Percentiles rank a stretch among this genome's conserved stretches.
These are phyloP conservation scores for Verticillium klebahnii DNA, from an alignment of 2,329 filamentous ascomycete species.

Conservation along the genomic window DNA sequence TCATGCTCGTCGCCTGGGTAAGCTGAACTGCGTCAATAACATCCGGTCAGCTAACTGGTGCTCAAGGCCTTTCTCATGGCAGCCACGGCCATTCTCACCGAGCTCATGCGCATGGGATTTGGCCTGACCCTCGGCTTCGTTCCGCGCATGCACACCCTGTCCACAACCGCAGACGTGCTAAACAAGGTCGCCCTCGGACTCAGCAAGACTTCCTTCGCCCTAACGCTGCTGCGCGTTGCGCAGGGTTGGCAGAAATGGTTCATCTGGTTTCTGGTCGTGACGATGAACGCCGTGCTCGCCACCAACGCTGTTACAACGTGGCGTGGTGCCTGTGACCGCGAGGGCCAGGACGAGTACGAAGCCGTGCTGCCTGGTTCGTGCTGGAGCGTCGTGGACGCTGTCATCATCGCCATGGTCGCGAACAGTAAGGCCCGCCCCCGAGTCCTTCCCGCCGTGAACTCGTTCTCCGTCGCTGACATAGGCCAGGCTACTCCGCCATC, in stretches of 20 bases:
- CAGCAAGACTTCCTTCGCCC: slow-evolving; percentile 24
- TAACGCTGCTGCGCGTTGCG: slow-evolving; percentile 21
- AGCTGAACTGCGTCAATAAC: neutral
- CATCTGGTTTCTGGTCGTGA: slow-evolving; percentile 20
- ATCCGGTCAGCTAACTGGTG: no score
- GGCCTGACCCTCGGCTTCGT: slow-evolving; percentile 4
- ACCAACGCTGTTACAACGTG: slow-evolving; percentile 2
- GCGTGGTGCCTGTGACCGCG: slow-evolving; percentile 4
- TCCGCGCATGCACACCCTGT: slow-evolving; percentile 3
- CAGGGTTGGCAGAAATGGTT: slow-evolving; percentile 11
- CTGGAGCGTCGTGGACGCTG: slow-evolving; percentile 2
- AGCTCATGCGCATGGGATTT: slow-evolving; percentile 9
- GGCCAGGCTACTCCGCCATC: slow-evolving; percentile 6
- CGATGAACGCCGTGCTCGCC: slow-evolving; percentile 12
- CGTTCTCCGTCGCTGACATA: neutral
- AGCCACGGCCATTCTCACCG: slow-evolving; percentile 6
- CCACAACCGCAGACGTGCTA: slow-evolving; percentile 5
- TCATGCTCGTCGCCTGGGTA: slow-evolving; percentile 15
- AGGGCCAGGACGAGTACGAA: slow-evolving; percentile 1
- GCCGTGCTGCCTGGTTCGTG: slow-evolving; percentile 1
- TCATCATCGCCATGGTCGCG: slow-evolving; percentile 4
- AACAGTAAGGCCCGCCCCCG: neutral
- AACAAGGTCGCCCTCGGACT: slow-evolving; percentile 5
- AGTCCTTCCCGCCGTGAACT: no score
- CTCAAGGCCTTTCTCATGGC: slow-evolving; percentile 4